Evolutionary conservation across 257 asterid genomes (phyloP).

Genomic region (Nicotiana benthamiana): DNA sequence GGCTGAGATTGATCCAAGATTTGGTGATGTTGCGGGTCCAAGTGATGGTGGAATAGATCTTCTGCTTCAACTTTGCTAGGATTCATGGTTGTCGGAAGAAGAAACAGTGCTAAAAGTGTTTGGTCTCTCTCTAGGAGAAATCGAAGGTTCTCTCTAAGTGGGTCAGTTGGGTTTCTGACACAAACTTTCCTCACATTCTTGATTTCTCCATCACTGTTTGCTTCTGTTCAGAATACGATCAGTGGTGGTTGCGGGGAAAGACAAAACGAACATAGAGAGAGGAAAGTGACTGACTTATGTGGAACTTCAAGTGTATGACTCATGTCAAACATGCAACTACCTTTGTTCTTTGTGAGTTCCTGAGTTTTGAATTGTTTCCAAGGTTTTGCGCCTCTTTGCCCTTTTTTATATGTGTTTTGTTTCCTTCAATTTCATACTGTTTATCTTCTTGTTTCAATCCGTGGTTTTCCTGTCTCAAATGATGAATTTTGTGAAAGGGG

Average conservation of each 20-base stretch:
- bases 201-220: neutral
- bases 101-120: neutral
- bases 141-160: neutral
- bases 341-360: neutral
- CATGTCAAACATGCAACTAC: constrained; percentile 5
- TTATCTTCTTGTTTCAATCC: neutral
- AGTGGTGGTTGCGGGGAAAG: neutral
- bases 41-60: constrained; percentile 43
- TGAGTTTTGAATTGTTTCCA: neutral
- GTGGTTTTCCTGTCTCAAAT: neutral
- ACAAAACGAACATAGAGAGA: neutral
- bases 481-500: neutral
- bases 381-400: constrained; percentile 4
- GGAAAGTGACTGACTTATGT: neutral
- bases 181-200: neutral
- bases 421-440: neutral
- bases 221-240: neutral
- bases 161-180: neutral
- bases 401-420: neutral
- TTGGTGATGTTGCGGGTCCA: constrained; percentile 40
- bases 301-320: constrained; percentile 1
- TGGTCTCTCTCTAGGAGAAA: neutral
- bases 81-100: constrained; percentile 27
- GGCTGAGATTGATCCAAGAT: constrained; percentile 36
- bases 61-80: constrained; percentile 65